A percentile compares a stretch with the other conserved stretches of the same genome.
These are phyloP conservation scores for Wickerhamomyces xylosicus DNA, from an alignment of 805 yeast genomes.

Conservation along the genomic window DNA sequence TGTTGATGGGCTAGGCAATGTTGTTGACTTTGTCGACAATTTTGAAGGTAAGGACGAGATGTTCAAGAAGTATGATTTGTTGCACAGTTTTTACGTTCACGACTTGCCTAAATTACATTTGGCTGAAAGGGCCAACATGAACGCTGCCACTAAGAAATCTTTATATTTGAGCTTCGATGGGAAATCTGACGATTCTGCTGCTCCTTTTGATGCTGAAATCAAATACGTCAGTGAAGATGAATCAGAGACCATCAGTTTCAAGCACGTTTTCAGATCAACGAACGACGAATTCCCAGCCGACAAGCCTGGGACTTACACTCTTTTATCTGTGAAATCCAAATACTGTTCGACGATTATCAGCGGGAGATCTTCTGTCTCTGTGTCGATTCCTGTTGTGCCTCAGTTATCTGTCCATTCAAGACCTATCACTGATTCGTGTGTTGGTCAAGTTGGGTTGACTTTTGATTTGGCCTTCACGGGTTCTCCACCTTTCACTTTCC, in stretches of 20 bases:
- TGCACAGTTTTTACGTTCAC: conserved; percentile 40
- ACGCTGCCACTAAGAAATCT: conserved; percentile 28
- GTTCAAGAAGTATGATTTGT: conserved; percentile 25
- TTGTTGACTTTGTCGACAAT: conserved; percentile 29
- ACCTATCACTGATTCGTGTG: conserved; percentile 74
- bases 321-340: conserved; percentile 44
- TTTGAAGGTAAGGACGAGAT: conserved; percentile 18
- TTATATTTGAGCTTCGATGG: conserved; percentile 23
- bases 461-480: conserved; percentile 66
- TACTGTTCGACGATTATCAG: conserved; percentile 58
- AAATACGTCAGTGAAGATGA: conserved; percentile 21
- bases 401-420: conserved; percentile 28
- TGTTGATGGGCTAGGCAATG: conserved; percentile 60
- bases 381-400: conserved; percentile 52
- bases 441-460: conserved; percentile 81
- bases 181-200: conserved; percentile 15
- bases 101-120: conserved; percentile 43
- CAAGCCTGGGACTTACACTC: conserved; percentile 56
- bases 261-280: conserved; percentile 18
- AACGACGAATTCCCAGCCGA: conserved; percentile 28
- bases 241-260: conserved; percentile 10
- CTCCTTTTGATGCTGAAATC: conserved; percentile 26
- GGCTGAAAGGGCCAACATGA: conserved; percentile 26
- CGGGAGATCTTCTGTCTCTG: conserved; percentile 42
- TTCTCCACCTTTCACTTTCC: conserved; percentile 69